Percentiles rank a stretch among this genome's conserved stretches.
phyloP scores from a whole-genome alignment of 805 yeast species.

The Komagataella mondaviorum region DNA sequence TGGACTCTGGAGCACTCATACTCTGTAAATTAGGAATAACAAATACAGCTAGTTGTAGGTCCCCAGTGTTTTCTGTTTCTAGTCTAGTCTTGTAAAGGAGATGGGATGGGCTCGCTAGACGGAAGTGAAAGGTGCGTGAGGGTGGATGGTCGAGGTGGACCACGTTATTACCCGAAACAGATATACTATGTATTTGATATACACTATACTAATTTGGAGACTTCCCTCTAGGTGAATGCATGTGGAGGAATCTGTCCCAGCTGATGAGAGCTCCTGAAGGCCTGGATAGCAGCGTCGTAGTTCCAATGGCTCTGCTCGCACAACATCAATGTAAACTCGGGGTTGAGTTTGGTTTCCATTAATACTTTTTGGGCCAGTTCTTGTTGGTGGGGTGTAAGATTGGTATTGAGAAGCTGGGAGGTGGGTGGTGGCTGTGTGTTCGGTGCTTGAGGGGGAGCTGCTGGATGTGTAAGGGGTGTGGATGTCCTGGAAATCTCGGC shows the following conservation, averaged over 20 bases:
- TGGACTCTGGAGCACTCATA: not conserved
- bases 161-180: not conserved
- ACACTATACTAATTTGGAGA: not conserved
- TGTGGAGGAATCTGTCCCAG: slow-evolving; percentile 38
- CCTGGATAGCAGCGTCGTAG: slow-evolving; percentile 49
- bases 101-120: not conserved
- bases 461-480: slow-evolving; percentile 7
- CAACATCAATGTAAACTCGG: slow-evolving; percentile 72
- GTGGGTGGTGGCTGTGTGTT: slow-evolving; percentile 27
- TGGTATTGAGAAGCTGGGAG: slow-evolving; percentile 28
- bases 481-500: slow-evolving; percentile 5
- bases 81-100: not conserved
- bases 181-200: not conserved
- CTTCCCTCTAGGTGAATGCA: slow-evolving; percentile 24
- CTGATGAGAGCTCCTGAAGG: slow-evolving; percentile 56
- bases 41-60: not conserved
- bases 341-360: slow-evolving; percentile 58
- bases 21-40: not conserved
- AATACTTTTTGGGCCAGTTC: slow-evolving; percentile 52
- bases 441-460: slow-evolving; percentile 6
- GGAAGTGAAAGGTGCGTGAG: not conserved
- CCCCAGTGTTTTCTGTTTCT: not conserved
- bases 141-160: not conserved
- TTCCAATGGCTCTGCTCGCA: slow-evolving; percentile 86
- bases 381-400: slow-evolving; percentile 41